Evolutionary conservation across 208 protist species (phyloP).

Genomic region (Phytomonas francai): DNA sequence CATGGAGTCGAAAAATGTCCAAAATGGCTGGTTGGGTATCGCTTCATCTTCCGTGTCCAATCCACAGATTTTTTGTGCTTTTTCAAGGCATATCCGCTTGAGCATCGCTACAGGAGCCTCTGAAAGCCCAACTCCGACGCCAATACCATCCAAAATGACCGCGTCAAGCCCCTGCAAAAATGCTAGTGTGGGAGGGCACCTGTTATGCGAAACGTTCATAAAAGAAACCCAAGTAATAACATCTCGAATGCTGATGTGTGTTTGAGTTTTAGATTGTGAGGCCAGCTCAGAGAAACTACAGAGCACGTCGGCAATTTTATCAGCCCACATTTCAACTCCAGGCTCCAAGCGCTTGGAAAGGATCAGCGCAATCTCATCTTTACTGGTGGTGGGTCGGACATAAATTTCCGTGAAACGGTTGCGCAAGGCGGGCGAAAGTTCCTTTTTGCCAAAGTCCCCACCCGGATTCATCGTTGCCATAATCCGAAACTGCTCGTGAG

Average conservation of each 20-base stretch:
- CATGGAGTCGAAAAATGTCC: constrained; percentile 70
- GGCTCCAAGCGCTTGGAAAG: constrained; percentile 70
- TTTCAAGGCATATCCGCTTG: constrained; percentile 14
- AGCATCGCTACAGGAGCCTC: constrained; percentile 21
- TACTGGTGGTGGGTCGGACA: constrained; percentile 89
- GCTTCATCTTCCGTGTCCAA: constrained; percentile 1
- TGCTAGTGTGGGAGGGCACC: constrained; percentile 53
- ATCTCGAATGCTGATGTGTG: constrained; percentile 93
- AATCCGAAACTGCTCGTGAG: constrained; percentile 92
- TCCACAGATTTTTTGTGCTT: constrained; percentile 5
- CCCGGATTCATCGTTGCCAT: constrained; percentile 99
- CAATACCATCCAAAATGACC: constrained; percentile 95
- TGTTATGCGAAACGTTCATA: constrained; percentile 82
- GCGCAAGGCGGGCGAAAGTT: constrained; percentile 98
- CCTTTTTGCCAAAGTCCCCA: constrained; percentile 99
- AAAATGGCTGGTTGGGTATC: constrained; percentile 45
- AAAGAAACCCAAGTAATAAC: constrained; percentile 95
- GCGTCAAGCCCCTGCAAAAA: constrained; percentile 95
- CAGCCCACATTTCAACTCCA: constrained; percentile 49
- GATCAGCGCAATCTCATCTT: constrained; percentile 92
- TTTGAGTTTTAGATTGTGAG: constrained; percentile 25
- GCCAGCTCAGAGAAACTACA: constrained; percentile 43
- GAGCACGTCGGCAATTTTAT: constrained; percentile 69
- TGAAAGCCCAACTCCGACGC: constrained; percentile 76
- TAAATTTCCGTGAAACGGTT: constrained; percentile 99